Evolutionary conservation across 257 asterid genomes (phyloP).

Genomic region (Solanum sparsipilum): DNA sequence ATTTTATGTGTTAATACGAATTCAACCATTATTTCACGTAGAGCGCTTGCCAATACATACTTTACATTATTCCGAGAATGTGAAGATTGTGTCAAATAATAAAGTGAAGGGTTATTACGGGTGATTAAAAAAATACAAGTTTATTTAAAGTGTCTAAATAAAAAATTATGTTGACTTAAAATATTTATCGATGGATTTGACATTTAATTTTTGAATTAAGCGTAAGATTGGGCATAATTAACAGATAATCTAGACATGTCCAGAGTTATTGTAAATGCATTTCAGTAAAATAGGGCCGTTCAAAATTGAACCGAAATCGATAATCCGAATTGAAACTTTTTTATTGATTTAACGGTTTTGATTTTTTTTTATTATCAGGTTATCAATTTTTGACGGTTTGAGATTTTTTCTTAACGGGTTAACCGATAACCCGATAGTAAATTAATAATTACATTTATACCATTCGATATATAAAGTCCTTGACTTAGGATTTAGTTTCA

Average conservation of each 20-base stretch:
- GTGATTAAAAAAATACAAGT: background rate
- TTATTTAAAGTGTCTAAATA: background rate
- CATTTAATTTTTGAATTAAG: background rate
- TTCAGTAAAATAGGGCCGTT: background rate
- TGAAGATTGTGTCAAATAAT: background rate
- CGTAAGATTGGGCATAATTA: background rate
- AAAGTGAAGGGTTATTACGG: background rate
- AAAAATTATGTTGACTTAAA: background rate
- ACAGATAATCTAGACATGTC: background rate
- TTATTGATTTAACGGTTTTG: too few species aligned
- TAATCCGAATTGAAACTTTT: accelerated
- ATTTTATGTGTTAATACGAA: too few species aligned
- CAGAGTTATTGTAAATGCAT: background rate
- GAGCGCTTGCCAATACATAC: background rate
- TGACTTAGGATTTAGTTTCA: background rate
- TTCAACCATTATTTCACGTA: background rate
- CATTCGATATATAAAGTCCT: too few species aligned
- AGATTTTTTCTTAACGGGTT: background rate
- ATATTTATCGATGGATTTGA: background rate
- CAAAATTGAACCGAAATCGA: background rate
- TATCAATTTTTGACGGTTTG: background rate
- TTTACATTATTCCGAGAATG: background rate
- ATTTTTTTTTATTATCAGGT: background rate
- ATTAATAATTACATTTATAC: too few species aligned
- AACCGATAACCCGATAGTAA: background rate